phyloP scores from a whole-genome alignment of 225 moss, liverwort and hornwort species.

The Rhytidiadelphus loreus region DNA sequence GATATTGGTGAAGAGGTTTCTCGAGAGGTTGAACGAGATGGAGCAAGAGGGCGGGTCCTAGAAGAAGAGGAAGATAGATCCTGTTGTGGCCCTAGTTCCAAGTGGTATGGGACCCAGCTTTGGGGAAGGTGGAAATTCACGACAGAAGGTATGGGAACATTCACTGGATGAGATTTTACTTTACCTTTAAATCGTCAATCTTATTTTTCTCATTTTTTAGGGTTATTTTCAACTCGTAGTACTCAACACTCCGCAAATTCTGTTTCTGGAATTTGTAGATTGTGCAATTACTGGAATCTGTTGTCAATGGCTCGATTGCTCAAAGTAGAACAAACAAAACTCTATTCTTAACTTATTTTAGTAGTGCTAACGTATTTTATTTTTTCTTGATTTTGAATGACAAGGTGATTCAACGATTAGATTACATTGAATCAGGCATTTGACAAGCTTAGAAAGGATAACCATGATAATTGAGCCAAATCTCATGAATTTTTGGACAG shows the following conservation, averaged over 20 bases:
- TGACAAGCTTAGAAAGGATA: not conserved
- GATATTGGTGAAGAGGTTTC: not conserved
- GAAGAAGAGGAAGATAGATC: constrained; percentile 2
- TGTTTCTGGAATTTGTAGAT: not conserved
- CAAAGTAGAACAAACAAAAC: not conserved
- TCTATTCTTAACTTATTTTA: no score
- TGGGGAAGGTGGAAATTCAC: constrained; percentile 9
- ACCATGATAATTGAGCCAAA: not conserved
- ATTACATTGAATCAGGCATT: not conserved
- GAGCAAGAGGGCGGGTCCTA: not conserved
- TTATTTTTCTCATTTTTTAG: not conserved
- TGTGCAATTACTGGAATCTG: not conserved
- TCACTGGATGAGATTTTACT: not conserved
- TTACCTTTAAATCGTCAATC: not conserved
- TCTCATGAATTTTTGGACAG: not conserved
- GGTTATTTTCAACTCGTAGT: not conserved
- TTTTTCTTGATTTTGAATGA: not conserved
- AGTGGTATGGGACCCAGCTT: constrained; percentile 8
- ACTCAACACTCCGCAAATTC: not conserved
- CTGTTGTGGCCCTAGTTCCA: constrained; percentile 18
- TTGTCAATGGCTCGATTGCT: not conserved
- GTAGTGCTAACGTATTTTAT: not conserved
- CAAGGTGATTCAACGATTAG: not conserved
- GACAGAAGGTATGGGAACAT: constrained; percentile 4
- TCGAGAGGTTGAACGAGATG: not conserved